Percentiles rank a stretch among this genome's conserved stretches.
Evolutionary conservation across 2,329 filamentous ascomycete genomes (phyloP).

Genomic region (Fusarium brachygibbosum): DNA sequence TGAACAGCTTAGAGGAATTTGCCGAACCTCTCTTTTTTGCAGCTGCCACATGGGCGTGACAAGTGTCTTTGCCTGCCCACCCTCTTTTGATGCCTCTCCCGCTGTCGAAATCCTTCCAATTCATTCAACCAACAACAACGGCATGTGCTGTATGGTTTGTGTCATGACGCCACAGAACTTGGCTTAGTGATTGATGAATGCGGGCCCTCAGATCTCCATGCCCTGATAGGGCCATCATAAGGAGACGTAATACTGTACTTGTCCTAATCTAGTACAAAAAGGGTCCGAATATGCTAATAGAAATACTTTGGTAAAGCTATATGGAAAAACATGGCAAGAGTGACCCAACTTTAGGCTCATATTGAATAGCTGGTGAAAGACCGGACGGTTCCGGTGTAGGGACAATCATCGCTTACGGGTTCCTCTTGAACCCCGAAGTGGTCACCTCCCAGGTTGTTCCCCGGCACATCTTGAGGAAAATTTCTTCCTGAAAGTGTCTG

Average conservation of each 20-base stretch:
- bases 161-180: constrained; percentile 42
- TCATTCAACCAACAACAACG: constrained; percentile 23
- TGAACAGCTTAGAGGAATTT: constrained; percentile 15
- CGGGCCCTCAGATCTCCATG: constrained; percentile 15
- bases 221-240: not conserved
- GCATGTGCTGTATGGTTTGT: constrained; percentile 29
- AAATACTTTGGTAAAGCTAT: not conserved
- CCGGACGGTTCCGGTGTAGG: not conserved
- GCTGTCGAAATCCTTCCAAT: constrained; percentile 24
- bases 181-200: constrained; percentile 14
- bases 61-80: constrained; percentile 17
- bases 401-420: not conserved
- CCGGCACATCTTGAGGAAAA: constrained; percentile 39
- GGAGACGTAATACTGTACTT: not conserved
- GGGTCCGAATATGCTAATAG: not conserved
- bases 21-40: constrained; percentile 21
- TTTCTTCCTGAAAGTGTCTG: constrained; percentile 37
- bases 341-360: not conserved
- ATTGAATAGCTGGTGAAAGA: not conserved
- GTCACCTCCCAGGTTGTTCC: constrained; percentile 34
- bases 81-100: constrained; percentile 27
- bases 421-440: not conserved
- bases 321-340: not conserved
- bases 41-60: constrained; percentile 35
- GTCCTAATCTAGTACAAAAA: not conserved